These are phyloP conservation scores for Sphaceloma murrayae DNA, from an alignment of 2,329 filamentous ascomycete species.

Conservation along the genomic window DNA sequence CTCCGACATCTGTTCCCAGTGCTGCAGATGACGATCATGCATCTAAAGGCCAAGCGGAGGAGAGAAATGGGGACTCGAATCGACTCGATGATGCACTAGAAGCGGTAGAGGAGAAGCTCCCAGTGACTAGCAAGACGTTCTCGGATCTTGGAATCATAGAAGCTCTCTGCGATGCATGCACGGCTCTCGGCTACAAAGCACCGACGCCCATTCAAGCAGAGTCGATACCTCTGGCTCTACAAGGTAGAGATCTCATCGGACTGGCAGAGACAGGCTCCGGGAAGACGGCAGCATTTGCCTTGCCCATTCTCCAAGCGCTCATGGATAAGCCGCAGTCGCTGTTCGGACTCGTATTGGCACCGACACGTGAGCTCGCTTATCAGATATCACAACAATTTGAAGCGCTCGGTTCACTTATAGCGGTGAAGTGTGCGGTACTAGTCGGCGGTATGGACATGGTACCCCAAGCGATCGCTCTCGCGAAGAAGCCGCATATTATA, in stretches of 20 bases:
- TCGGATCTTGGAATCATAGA: slow-evolving; percentile 72
- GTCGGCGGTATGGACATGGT: slow-evolving; percentile 97
- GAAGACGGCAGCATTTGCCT: slow-evolving; percentile 89
- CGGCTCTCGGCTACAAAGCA: slow-evolving; percentile 66
- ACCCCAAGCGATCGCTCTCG: slow-evolving; percentile 76
- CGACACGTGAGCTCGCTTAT: slow-evolving; percentile 84
- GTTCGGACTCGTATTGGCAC: slow-evolving; percentile 83
- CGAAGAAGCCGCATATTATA: slow-evolving; percentile 86
- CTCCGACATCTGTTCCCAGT: not conserved
- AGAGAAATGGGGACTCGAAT: slow-evolving; percentile 23
- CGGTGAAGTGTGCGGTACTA: slow-evolving; percentile 67
- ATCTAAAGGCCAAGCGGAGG: slow-evolving; percentile 21
- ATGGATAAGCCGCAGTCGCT: slow-evolving; percentile 79
- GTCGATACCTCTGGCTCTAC: slow-evolving; percentile 70
- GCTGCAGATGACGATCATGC: slow-evolving; percentile 19
- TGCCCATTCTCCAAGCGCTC: slow-evolving; percentile 84
- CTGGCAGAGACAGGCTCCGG: slow-evolving; percentile 91
- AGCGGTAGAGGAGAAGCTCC: slow-evolving; percentile 25
- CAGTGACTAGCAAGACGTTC: slow-evolving; percentile 47
- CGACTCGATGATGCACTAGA: slow-evolving; percentile 27
- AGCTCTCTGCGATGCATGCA: slow-evolving; percentile 80
- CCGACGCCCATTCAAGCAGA: slow-evolving; percentile 85
- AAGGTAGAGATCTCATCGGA: slow-evolving; percentile 80
- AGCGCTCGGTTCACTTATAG: slow-evolving; percentile 75
- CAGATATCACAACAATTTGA: slow-evolving; percentile 87